These are phyloP conservation scores for Sphagnum magellanicum DNA, from an alignment of 228 moss, liverwort and hornwort genomes.

Conservation along the genomic window DNA sequence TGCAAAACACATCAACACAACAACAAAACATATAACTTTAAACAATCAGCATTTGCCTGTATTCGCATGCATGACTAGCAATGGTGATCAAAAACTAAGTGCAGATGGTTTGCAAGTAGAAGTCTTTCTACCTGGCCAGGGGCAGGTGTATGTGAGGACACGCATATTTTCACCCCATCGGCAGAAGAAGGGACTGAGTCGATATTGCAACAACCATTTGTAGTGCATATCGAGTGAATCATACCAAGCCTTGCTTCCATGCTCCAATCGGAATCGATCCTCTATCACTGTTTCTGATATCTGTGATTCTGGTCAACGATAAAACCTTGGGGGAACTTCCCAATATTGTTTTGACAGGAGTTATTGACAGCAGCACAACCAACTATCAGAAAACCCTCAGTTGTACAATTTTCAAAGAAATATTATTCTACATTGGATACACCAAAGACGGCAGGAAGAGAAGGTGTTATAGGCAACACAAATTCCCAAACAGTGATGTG, in stretches of 20 bases:
- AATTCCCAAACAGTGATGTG: constrained; percentile 82
- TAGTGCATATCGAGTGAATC: constrained; percentile 89
- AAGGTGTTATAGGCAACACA: constrained; percentile 67
- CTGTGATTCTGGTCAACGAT: constrained; percentile 31
- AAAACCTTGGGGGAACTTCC: too few relatives aligned
- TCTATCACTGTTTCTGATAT: constrained; percentile 91
- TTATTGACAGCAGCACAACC: too few relatives aligned
- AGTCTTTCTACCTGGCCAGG: constrained; percentile 60
- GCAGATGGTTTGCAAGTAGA: too few relatives aligned
- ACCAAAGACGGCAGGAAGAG: constrained; percentile 84
- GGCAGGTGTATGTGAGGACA: constrained; percentile 83
- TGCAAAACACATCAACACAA: constrained; percentile 16
- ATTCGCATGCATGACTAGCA: too few relatives aligned
- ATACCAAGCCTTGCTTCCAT: constrained; percentile 84
- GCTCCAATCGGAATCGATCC: constrained; percentile 79
- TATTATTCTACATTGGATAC: constrained; percentile 44
- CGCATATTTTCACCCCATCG: constrained; percentile 94
- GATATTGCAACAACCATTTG: constrained; percentile 83
- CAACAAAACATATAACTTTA: background rate
- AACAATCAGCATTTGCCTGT: too few relatives aligned
- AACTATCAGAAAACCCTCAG: too few relatives aligned
- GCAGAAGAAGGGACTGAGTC: constrained; percentile 89
- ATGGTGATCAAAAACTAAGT: too few relatives aligned
- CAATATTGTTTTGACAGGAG: too few relatives aligned
- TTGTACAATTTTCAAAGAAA: background rate